Conservation (phyloP, 2,329 filamentous ascomycete genomes). For the Colletotrichum aenigma region DNA sequence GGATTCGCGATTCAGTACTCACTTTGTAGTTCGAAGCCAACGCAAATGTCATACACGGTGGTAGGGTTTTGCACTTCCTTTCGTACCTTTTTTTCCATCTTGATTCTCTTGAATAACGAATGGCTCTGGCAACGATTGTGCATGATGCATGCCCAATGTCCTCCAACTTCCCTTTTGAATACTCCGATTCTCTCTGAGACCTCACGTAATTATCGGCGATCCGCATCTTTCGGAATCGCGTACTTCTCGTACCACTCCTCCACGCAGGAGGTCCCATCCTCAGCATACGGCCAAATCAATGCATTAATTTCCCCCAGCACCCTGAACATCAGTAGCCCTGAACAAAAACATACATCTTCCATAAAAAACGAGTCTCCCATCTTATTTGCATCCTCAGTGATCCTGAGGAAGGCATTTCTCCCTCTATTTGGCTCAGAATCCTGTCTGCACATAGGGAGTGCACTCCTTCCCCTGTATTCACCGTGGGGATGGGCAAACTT, state of each 20-base stretch:
- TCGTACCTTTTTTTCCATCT: too few relatives aligned
- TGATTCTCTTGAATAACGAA: too few relatives aligned
- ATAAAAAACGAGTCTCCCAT: background rate
- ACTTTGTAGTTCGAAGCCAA: too few relatives aligned
- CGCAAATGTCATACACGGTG: too few relatives aligned
- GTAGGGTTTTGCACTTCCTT: too few relatives aligned
- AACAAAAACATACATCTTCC: background rate
- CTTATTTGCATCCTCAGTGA: fast-evolving
- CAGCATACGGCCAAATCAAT: fast-evolving
- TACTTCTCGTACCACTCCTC: background rate
- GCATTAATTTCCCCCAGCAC: fast-evolving
- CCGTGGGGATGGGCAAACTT: background rate
- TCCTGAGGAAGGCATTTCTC: fast-evolving
- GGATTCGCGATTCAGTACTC: too few relatives aligned
- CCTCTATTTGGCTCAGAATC: fast-evolving
- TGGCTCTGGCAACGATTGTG: too few relatives aligned
- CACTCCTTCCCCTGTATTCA: background rate
- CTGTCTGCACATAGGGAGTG: fast-evolving
- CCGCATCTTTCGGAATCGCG: too few relatives aligned
- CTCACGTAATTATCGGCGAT: too few relatives aligned
- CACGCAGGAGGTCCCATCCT: background rate
- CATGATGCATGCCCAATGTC: too few relatives aligned
- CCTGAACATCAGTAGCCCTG: background rate
- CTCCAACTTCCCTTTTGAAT: too few relatives aligned
- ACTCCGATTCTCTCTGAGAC: too few relatives aligned